phyloP scores from a whole-genome alignment of 2,329 filamentous ascomycete genomes.

The Penicillium sp. region DNA sequence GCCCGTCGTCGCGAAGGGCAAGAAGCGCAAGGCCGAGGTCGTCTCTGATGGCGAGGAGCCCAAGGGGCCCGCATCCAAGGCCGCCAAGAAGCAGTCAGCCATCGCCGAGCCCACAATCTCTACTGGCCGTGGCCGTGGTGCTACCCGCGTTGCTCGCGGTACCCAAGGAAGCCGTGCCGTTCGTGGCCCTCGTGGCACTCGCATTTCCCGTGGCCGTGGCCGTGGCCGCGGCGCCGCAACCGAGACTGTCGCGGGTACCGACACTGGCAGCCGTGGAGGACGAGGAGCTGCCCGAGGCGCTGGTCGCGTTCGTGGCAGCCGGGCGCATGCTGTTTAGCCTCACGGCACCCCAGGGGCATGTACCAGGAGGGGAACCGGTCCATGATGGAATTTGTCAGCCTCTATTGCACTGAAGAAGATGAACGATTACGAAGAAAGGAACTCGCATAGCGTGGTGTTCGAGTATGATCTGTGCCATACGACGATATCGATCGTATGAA shows the following conservation, averaged over 20 bases:
- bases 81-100: neutral
- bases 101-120: neutral
- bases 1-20: no score
- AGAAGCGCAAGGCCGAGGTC: no score
- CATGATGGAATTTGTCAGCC: neutral
- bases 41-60: neutral
- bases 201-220: neutral
- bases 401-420: neutral
- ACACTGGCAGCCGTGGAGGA: neutral
- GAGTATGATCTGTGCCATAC: neutral
- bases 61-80: neutral
- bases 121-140: neutral
- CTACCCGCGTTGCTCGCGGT: neutral
- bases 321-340: neutral
- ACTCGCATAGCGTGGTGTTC: neutral
- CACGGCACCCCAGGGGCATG: neutral
- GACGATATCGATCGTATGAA: neutral
- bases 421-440: neutral
- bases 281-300: neutral
- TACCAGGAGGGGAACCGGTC: neutral
- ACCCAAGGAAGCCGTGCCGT: neutral
- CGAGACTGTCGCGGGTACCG: neutral
- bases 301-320: neutral
- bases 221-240: neutral
- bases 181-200: neutral